Evolutionary conservation across 805 yeast species (phyloP), one percentile per base, ranked within the genome.

Genomic region (Candida ortonii): DNA sequence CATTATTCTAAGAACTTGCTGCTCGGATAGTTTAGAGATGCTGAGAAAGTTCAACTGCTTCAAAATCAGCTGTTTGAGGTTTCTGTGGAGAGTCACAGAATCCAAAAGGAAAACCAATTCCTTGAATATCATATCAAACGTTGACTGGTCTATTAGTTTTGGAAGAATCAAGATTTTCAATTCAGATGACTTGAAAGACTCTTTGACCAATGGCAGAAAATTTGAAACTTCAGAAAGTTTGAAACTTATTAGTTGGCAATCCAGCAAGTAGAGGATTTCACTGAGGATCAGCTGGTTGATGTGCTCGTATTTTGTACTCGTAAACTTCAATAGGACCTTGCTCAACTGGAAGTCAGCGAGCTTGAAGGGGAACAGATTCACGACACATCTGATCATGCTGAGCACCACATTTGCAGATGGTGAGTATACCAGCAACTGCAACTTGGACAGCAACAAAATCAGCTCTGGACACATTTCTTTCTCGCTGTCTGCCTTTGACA

Each of bases 161-260:
- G 86, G 68, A 23, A 87, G 59, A 14, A 85, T 73, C 30, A 68
- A 66, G 6, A 89, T 55, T 55, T 87, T 90, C 30, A 70, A 58
- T 25, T 61, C 58, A 12, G 45, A 36, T 6, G 83, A 68, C 10
- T 66, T 59, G 9, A 20, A 14, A 1, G 62, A 46, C 49, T 86
- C 95, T 2, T 60, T 52, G 3, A 87, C 82, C 11, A 67, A 62
- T 1, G 86, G 54, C 41, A 67, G 74, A 49, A 87, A 82, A 22
- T 65, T 62, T 28, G 62, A 67, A 25, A 63, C 67, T 43, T 65
- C 63, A 9, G 44, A 33, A 11, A 49, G 38, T 8, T 32, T 43
- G 38, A 71, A 67, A 0, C 57, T 30, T 1, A 80, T 65, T 6
- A 66, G 48, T 11, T 50, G 47, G 22, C 62, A 60, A 12, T 61